These are phyloP conservation scores for Amyloporia xantha DNA, from an alignment of 768 basidiomycete genomes.

Conservation along the genomic window DNA sequence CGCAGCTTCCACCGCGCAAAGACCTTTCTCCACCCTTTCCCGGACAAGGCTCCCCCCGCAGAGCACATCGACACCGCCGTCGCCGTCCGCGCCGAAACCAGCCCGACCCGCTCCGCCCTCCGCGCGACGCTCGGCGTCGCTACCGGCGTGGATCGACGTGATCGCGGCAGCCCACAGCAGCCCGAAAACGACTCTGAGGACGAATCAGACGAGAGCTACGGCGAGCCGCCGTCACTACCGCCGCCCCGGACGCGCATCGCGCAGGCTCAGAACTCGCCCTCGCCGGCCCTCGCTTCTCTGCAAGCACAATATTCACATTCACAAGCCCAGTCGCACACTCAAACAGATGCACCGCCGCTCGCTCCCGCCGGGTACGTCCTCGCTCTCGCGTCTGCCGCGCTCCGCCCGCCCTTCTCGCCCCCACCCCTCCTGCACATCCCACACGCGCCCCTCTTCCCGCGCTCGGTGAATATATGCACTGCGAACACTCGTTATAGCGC, in stretches of 20 bases:
- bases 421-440: slow-evolving; percentile 43
- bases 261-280: not conserved
- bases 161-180: not conserved
- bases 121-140: not conserved
- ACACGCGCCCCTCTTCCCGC: slow-evolving; percentile 40
- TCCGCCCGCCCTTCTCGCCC: slow-evolving; percentile 33
- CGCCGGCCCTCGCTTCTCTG: too few relatives aligned
- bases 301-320: not conserved
- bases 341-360: slow-evolving; percentile 4
- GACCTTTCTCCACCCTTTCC: slow-evolving; percentile 5
- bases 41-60: slow-evolving; percentile 10
- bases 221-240: slow-evolving; percentile 3
- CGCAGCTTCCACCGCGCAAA: slow-evolving; percentile 4
- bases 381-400: slow-evolving; percentile 40
- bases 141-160: not conserved
- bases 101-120: slow-evolving; percentile 2
- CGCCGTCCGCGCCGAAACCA: slow-evolving; percentile 9
- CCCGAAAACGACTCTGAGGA: slow-evolving; percentile 9
- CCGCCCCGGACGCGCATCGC: slow-evolving; percentile 1
- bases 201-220: slow-evolving; percentile 6
- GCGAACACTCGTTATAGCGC: slow-evolving; percentile 25
- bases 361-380: slow-evolving; percentile 32
- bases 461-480: slow-evolving; percentile 43
- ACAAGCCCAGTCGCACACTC: not conserved
- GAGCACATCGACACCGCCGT: too few relatives aligned